Evolutionary conservation across 2,329 filamentous ascomycete species (phyloP), one percentile per base, ranked within the genome.

Genomic region (Byssoonygena ceratinophila): DNA sequence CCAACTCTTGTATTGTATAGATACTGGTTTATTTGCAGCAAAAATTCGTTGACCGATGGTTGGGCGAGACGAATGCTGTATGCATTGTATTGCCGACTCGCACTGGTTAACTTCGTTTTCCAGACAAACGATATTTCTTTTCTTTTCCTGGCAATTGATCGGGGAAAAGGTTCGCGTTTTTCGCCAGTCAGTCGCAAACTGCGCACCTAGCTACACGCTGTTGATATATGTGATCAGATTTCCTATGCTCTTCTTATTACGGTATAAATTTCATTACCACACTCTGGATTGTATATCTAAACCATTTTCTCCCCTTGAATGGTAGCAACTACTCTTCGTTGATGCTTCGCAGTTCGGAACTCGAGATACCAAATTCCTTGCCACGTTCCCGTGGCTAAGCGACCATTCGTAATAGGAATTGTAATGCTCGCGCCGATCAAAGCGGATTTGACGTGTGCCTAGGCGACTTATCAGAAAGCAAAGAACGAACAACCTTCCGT

Each of bases 371-470:
- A 97, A 55, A 97, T 91, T 0, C 92, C 82, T 58, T 75, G 72
- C 74, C 74, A 76, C 14, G 80, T 83, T 1, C 81, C 81, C 14
- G 76, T 80, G 8, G 74, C 83, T 65, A 97, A 68, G 60, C 79
- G 82, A 36, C 92, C 92, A 63, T 97, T 82, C 55, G 80, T 84
- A 67, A 98, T 96, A 1, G 92, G 92, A 54, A 98, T 85, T 4
- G 83, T 91, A 2, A 97, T 82, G 60, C 85, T 94, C 3, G 90
- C 87, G 12, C 92, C 92, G 27, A 97, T 77, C 46, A 98, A 73
- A 0, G 88, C 85, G 54, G 84, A 88, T 72, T 98, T 98, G 68
- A 98, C 84, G 69, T 98, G 92, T 54, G 89, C 90, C 80, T 87
- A 59, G 27, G 22, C 31, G 51, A 8, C 14, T 3, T n/a, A n/a